These are phyloP conservation scores for Termitomyces sp. DNA, from an alignment of 768 basidiomycete genomes.

Conservation along the genomic window DNA sequence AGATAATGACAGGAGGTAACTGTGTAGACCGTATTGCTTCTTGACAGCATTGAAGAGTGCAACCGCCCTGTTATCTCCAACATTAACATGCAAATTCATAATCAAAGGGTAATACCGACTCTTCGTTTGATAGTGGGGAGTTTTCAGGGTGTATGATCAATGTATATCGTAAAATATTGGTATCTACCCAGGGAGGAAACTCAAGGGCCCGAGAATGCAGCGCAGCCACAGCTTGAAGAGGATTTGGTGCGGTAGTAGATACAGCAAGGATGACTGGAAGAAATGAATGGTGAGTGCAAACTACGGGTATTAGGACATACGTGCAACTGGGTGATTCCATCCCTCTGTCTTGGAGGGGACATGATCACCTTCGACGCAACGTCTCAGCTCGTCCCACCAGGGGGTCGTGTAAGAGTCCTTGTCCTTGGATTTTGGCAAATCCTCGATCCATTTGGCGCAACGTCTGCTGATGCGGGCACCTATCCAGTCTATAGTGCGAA, in stretches of 20 bases:
- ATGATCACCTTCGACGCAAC: constrained; percentile 74
- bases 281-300: constrained; percentile 8
- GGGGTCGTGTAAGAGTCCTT: constrained; percentile 47
- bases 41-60: constrained; percentile 84
- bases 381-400: constrained; percentile 85
- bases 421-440: constrained; percentile 44
- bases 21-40: constrained; percentile 80
- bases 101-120: constrained; percentile 44
- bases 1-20: constrained; percentile 59
- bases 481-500: constrained; percentile 84
- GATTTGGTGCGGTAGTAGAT: constrained; percentile 78
- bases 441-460: constrained; percentile 67
- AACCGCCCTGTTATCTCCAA: constrained; percentile 44
- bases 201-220: constrained; percentile 64
- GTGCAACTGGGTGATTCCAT: constrained; percentile 84
- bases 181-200: constrained; percentile 80
- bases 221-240: constrained; percentile 71
- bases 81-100: not conserved
- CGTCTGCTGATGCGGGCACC: constrained; percentile 60
- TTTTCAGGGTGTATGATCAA: constrained; percentile 71
- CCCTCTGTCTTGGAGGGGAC: constrained; percentile 67
- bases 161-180: constrained; percentile 63
- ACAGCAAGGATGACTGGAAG: constrained; percentile 73
- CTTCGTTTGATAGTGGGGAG: constrained; percentile 70
- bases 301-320: constrained; percentile 40